Percentiles rank a stretch among this genome's conserved stretches.
Evolutionary conservation across 2,329 filamentous ascomycete species (phyloP).

Genomic region (Phialophora macrospora): DNA sequence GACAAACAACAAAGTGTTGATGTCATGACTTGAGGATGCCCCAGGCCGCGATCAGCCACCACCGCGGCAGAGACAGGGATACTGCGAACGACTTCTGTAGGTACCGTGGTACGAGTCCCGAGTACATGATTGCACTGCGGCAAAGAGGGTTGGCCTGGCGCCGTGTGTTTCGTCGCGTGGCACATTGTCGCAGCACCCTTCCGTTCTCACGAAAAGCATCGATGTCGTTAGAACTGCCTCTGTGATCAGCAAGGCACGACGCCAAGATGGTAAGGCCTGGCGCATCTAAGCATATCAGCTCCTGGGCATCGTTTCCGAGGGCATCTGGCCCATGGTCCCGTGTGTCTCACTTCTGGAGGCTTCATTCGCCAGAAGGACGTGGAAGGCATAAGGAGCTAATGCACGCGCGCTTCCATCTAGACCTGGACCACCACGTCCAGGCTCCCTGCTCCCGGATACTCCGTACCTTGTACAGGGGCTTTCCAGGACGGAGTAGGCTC

Average conservation of each 20-base stretch:
- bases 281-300: neutral
- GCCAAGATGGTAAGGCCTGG: neutral
- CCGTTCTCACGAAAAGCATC: neutral
- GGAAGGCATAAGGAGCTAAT: neutral
- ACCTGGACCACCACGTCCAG: neutral
- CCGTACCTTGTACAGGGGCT: too few species aligned
- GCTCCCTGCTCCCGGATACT: neutral
- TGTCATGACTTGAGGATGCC: conserved; percentile 11
- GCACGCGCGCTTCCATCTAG: neutral
- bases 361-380: neutral
- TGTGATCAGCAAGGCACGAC: neutral
- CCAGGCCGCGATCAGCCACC: neutral
- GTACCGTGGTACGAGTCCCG: neutral
- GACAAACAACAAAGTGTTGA: neutral
- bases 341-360: neutral
- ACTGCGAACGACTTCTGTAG: neutral
- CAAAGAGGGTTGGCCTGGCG: neutral
- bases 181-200: neutral
- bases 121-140: neutral
- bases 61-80: neutral
- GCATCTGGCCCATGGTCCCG: neutral
- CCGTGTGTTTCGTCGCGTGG: neutral
- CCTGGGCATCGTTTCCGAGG: neutral
- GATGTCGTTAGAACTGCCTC: neutral
- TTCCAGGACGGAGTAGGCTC: neutral